Base-by-base conservation (phyloP, 2,329 filamentous ascomycete species). In the Colletotrichum liaoningense region DNA sequence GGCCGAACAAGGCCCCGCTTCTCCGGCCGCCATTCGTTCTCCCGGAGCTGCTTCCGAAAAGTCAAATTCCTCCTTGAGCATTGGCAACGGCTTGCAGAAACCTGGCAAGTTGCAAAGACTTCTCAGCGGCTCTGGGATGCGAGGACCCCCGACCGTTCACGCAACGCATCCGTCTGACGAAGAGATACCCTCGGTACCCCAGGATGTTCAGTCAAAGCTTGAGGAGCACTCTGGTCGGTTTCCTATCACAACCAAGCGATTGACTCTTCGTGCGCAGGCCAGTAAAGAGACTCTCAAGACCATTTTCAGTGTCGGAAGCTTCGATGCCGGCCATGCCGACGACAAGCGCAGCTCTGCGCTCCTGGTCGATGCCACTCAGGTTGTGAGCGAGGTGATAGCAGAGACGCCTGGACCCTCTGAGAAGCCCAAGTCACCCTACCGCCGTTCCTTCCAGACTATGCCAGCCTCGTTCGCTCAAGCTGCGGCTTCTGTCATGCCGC, bases 281-380 rank as follows among this genome's bases (percentile, higher is more conserved):
- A 88, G 84, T 76, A 84, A 84, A 74, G 86, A 88, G 30, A 87
- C 85, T 0, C 77, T 88, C 30, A 85, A 85, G 64, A 88, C 86
- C 1, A 88, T 88, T 22, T 77, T 88, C 64, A 88, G 87, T 72
- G 86, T 88, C 9, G 86, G 84, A 6, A 88, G 86, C 62, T 78
- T 84, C 22, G 85, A 87, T 56, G 26, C 49, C 2, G 54, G 54
- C 12, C 68, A 72, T n/a, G 7, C 24, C 1, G 63, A 73, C 9
- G 64, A 38, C 57, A 14, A 30, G 8, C 59, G 62, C 26, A 33
- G 52, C 28, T 14, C 59, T 24, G 5, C 49, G 8, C 46, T 58
- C 19, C 6, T 42, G 33, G 68, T n/a, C 22, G 63, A 58, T 28
- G 22, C 24, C n/a, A 42, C 9, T 35, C 62, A 54, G 60, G 70